Evolutionary conservation across 352 stramenopile species (phyloP).

Genomic region (Globisporangium splendens): DNA sequence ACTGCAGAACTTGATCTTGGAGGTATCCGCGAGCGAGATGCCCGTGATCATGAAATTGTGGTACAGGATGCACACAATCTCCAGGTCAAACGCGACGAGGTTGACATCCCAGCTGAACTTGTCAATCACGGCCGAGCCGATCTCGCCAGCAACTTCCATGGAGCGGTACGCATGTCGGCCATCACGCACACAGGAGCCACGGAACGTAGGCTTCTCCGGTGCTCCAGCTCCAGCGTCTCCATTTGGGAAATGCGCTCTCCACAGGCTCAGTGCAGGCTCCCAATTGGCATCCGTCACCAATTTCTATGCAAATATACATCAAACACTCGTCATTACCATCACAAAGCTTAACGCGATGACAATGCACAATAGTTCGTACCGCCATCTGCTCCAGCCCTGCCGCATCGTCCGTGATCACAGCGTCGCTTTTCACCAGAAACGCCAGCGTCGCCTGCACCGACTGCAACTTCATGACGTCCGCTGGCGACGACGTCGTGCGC

Average conservation of each 20-base stretch:
- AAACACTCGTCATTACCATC: too few relatives aligned
- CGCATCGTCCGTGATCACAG: constrained; percentile 44
- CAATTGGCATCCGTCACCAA: constrained; percentile 49
- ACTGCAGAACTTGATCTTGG: constrained; percentile 61
- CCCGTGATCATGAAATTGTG: constrained; percentile 65
- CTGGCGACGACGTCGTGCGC: constrained; percentile 44
- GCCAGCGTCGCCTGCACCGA: constrained; percentile 61
- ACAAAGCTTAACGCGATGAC: not conserved
- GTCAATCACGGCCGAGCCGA: constrained; percentile 51
- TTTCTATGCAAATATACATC: constrained; percentile 20
- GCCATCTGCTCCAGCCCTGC: constrained; percentile 57
- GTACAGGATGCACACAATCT: constrained; percentile 75
- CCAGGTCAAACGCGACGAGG: constrained; percentile 59
- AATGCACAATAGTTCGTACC: constrained; percentile 22
- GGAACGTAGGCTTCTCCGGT: constrained; percentile 38
- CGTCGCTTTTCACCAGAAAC: constrained; percentile 52
- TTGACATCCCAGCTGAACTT: constrained; percentile 64
- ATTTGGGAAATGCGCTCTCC: constrained; percentile 35
- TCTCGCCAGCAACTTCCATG: constrained; percentile 51
- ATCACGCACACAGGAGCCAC: constrained; percentile 75
- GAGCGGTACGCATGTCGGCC: constrained; percentile 74
- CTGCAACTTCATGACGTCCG: constrained; percentile 44
- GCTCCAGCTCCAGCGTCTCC: constrained; percentile 11
- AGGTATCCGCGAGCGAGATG: constrained; percentile 56
- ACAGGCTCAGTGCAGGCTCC: constrained; percentile 51